Base-by-base conservation (phyloP, 345 rosid species). In the Sonneratia caseolaris region DNA sequence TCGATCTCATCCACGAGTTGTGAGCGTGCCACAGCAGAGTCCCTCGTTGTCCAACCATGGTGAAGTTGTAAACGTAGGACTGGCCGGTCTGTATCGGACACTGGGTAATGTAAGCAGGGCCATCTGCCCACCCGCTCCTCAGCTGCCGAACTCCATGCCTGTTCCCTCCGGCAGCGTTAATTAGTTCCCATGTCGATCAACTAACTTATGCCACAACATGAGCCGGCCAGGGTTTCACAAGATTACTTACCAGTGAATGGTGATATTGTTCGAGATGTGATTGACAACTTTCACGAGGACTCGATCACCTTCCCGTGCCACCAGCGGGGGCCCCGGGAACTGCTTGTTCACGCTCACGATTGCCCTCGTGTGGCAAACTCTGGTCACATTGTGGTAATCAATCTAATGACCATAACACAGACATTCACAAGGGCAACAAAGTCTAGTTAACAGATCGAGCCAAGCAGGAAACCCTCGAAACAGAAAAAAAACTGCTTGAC, bases 21-120 rank as follows among this genome's bases (percentile, higher is more conserved):
- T 93, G 97, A 70, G 92, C 94, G 76, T 91, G 96, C 84, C 88
- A 93, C 3, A 74, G 78, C 8, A 86, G 78, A 42, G 93, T 86
- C 66, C 91, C 91, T 76, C 88, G 80, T 69, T 86, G 89, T 24
- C 88, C 93, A 16, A 79, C 77, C 37, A 84, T 73, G 40, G 91
- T 89, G 85, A 89, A 89, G 74, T 82, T 89, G 76, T 85, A 84
- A 0, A 73, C 73, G 73, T 72, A 89, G 3, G 76, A 76, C 69
- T 84, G 86, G 70, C 80, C 78, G 43, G 84, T 78, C 66, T 81
- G 89, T 47, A 88, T 86, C 3, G 91, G 93, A 76, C 89, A 86
- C 35, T 88, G 91, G 2, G 91, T 85, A 42, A 86, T 13, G 35
- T 86, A 85, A 37, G 87, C 70, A 0, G 91, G 91, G 37, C 89